These are phyloP conservation scores for Apiospora marii DNA, from an alignment of 2,329 filamentous ascomycete genomes.

Conservation along the genomic window DNA sequence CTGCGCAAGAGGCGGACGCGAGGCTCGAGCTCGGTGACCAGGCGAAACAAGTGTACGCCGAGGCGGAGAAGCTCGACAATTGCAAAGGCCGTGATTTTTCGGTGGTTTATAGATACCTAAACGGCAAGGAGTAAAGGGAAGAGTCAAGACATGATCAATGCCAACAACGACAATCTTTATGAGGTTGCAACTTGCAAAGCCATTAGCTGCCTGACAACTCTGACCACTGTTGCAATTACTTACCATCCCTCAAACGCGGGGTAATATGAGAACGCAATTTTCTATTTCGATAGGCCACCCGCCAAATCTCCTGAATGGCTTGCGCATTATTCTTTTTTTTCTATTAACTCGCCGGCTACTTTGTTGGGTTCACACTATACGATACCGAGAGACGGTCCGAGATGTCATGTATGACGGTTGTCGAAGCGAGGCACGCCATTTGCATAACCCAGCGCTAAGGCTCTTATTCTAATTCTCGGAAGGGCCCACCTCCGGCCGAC, in stretches of 20 bases:
- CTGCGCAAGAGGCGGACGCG: conserved; percentile 72
- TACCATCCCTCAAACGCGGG: background rate
- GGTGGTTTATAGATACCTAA: conserved; percentile 78
- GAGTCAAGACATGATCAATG: background rate
- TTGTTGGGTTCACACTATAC: background rate
- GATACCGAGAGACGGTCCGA: conserved; percentile 1
- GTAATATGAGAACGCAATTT: background rate
- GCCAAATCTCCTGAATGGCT: background rate
- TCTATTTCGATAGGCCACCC: background rate
- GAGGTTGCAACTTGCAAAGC: background rate
- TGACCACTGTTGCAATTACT: background rate
- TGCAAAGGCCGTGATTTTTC: conserved; percentile 81
- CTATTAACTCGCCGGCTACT: background rate
- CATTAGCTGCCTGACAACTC: background rate
- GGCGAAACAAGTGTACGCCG: conserved; percentile 73
- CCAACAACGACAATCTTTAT: background rate
- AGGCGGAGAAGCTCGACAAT: conserved; percentile 65
- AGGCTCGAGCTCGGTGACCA: conserved; percentile 69
- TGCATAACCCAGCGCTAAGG: conserved; percentile 6
- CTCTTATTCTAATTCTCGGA: conserved; percentile 8
- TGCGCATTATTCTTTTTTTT: background rate
- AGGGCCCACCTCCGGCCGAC: conserved; percentile 17
- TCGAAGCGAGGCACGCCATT: background rate
- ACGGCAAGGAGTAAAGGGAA: conserved; percentile 53
- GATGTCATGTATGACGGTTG: background rate